Conservation (phyloP, 768 basidiomycete species). For the Pleurotus cornucopiae region DNA sequence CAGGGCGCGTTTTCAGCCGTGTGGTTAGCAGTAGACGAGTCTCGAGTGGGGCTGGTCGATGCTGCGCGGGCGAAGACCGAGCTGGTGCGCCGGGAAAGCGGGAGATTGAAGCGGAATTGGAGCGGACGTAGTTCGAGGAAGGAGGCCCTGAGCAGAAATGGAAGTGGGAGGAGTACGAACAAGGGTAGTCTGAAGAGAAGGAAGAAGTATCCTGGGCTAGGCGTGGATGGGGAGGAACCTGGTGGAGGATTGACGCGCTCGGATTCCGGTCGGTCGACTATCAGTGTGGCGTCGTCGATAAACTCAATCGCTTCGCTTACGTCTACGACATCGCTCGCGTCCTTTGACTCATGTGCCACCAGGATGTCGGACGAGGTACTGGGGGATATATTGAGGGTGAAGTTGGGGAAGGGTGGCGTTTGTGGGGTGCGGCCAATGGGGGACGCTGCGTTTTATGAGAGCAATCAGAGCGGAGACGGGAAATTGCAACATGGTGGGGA, state of each 20-base stretch:
- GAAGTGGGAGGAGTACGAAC: background rate
- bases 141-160: background rate
- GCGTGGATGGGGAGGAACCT: background rate
- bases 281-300: background rate
- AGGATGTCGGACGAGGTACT: background rate
- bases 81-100: slow-evolving; percentile 29
- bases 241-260: background rate
- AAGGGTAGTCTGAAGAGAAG: background rate
- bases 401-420: slow-evolving; percentile 1
- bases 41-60: slow-evolving; percentile 35
- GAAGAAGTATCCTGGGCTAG: background rate
- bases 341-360: background rate
- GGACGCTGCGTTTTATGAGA: background rate
- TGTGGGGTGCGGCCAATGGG: slow-evolving; percentile 2
- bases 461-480: background rate
- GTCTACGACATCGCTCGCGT: background rate
- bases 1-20: slow-evolving; percentile 74
- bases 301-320: background rate
- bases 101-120: background rate
- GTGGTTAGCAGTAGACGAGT: slow-evolving; percentile 63
- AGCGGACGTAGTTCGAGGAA: background rate
- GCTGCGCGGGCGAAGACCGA: slow-evolving; percentile 31
- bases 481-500: background rate
- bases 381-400: background rate
- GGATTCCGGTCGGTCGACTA: slow-evolving; percentile 1